phyloP scores from a whole-genome alignment of 2,329 filamentous ascomycete species.

The Zopfia rhizophila region DNA sequence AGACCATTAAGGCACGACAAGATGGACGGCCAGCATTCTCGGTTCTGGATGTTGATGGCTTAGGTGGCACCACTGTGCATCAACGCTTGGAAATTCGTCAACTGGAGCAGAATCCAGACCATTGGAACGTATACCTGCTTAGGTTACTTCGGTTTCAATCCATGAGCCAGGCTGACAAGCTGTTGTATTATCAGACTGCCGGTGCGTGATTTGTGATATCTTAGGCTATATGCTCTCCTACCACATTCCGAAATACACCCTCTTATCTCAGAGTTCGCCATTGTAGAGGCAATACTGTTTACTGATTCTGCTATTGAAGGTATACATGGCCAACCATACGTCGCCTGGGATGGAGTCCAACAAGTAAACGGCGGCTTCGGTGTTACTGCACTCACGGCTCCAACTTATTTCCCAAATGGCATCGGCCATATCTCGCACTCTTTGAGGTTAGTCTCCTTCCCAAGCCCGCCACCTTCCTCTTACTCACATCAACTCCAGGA shows the following conservation, averaged over 20 bases:
- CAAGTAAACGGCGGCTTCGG: slow-evolving; percentile 61
- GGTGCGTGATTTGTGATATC: too few species aligned
- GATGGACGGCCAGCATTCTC: slow-evolving; percentile 22
- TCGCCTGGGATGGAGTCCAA: slow-evolving; percentile 65
- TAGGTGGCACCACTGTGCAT: slow-evolving; percentile 36
- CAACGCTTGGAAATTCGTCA: slow-evolving; percentile 74
- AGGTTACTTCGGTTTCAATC: slow-evolving; percentile 77
- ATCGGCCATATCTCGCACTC: slow-evolving; percentile 78
- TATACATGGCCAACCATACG: slow-evolving; percentile 79
- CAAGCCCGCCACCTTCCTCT: not conserved
- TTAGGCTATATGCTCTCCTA: too few species aligned
- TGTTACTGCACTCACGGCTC: slow-evolving; percentile 81
- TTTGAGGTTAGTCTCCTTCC: slow-evolving; percentile 58
- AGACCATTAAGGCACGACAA: slow-evolving; percentile 10
- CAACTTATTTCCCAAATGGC: slow-evolving; percentile 82
- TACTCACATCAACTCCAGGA: slow-evolving; percentile 41
- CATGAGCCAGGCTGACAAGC: slow-evolving; percentile 68
- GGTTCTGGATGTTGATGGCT: slow-evolving; percentile 32
- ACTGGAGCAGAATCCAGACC: slow-evolving; percentile 68
- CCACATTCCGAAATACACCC: too few species aligned
- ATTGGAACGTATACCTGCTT: slow-evolving; percentile 80
- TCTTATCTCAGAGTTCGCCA: too few species aligned
- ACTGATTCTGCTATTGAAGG: slow-evolving; percentile 65
- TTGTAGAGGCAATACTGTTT: too few species aligned
- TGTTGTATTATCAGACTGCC: slow-evolving; percentile 81